Conservation (phyloP, 306 rosid genomes). For the Benincasa hispida region DNA sequence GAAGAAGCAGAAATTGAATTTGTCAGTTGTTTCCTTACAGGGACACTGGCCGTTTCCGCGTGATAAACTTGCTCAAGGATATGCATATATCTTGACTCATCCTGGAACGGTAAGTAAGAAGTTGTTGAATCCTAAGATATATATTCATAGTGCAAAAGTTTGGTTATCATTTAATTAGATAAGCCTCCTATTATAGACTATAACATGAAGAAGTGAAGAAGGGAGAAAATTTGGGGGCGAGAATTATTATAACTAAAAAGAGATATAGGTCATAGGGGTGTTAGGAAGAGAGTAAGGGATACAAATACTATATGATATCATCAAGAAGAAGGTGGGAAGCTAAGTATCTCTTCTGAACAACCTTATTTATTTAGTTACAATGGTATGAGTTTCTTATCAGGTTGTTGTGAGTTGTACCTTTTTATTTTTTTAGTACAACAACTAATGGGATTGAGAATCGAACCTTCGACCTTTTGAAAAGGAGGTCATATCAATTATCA, state of each 20-base stretch:
- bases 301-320: too few species aligned
- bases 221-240: background rate
- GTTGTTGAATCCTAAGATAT: background rate
- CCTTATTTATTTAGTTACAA: background rate
- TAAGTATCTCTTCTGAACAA: background rate
- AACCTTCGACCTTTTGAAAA: too few species aligned
- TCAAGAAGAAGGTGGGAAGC: too few species aligned
- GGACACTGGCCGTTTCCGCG: constrained; percentile 85
- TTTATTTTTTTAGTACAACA: too few species aligned
- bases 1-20: background rate
- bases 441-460: too few species aligned
- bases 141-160: background rate
- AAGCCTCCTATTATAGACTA: background rate
- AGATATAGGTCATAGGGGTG: background rate
- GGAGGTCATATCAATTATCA: too few species aligned
- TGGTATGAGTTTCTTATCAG: background rate
- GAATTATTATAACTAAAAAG: background rate
- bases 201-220: background rate
- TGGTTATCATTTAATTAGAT: background rate
- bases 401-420: background rate
- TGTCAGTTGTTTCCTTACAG: constrained; percentile 26
- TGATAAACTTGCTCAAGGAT: constrained; percentile 68
- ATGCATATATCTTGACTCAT: constrained; percentile 74
- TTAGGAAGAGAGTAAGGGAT: background rate
- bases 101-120: constrained; percentile 56